Base-by-base conservation (phyloP, 73 alveolate species). In the Tetrahymena elliotti region DNA sequence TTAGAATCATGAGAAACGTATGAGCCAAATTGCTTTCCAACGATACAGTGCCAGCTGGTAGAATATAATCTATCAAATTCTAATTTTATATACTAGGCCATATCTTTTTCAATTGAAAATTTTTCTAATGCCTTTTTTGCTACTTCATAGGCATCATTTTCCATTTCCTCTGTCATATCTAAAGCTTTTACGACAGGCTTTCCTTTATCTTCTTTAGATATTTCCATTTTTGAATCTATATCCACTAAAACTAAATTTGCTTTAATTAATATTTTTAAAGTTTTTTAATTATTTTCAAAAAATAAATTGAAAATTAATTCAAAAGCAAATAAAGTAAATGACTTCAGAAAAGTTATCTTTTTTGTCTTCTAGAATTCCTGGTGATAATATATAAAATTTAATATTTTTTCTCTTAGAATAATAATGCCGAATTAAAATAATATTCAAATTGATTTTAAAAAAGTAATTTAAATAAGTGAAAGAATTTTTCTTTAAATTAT, bases 21-120 rank as follows among this genome's bases (percentile, higher is more conserved):
- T 13, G 99, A 96, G 38, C 99, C 99, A 96, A 97, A 99, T 96
- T 98, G 97, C 96, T 98, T 98, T 33, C 99, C 99, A 20, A 99
- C 99, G 52, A 99, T 98, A 94, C 99, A 99, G 96, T 99, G 99
- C 99, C 99, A 99, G n/a, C 95, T 94, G 22, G 95, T 94, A 41
- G 93, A 94, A 53, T 94, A 94, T 94, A 84, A 84, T 39, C 94
- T 94, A 84, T 93, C 93, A n/a, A 94, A 84, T 34, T 94, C 96
- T 84, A 84, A 94, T 38, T 94, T 94, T 31, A 94, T 84, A 52
- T 94, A 94, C 31, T 84, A 47, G 18, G 96, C 96, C 35, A 94
- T 94, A 88, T 97, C 99, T 52, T 96, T 97, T 53, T 94, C 96
- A 33, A 94, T 94, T 37, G 95, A 84, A 53, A 94, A 47, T 35